Evolutionary conservation across 192 early-diverging fungal genomes (phyloP).

Genomic region (Pilaira anomala): DNA sequence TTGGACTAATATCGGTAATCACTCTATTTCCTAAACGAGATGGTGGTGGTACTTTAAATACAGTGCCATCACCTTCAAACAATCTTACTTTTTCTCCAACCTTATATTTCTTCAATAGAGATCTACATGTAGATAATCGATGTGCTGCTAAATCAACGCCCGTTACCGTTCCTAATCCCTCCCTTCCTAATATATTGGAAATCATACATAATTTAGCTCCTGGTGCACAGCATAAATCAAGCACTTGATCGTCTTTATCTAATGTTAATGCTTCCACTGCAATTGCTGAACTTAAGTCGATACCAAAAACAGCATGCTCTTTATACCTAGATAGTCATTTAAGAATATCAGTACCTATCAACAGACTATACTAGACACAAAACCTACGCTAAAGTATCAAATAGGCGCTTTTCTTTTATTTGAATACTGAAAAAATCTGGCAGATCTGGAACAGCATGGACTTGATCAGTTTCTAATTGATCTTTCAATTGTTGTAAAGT

Average conservation of each 20-base stretch:
- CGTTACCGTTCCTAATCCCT: slow-evolving; percentile 81
- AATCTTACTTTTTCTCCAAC: slow-evolving; percentile 55
- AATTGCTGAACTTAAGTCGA: slow-evolving; percentile 84
- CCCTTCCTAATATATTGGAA: slow-evolving; percentile 59
- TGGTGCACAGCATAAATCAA: slow-evolving; percentile 66
- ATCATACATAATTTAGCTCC: slow-evolving; percentile 85
- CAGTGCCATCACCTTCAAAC: slow-evolving; percentile 81
- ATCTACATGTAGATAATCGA: slow-evolving; percentile 72
- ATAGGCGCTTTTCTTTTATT: slow-evolving; percentile 45
- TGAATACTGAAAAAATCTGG: slow-evolving; percentile 57
- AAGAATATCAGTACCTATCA: slow-evolving; percentile 36
- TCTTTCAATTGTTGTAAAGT: slow-evolving; percentile 39
- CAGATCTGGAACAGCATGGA: slow-evolving; percentile 45
- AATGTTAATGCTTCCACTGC: slow-evolving; percentile 78
- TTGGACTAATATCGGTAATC: neutral
- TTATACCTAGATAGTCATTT: slow-evolving; percentile 28
- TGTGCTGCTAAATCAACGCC: slow-evolving; percentile 84
- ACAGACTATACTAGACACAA: slow-evolving; percentile 52
- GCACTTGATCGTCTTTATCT: slow-evolving; percentile 73
- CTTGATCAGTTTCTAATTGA: slow-evolving; percentile 47
- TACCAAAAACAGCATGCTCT: slow-evolving; percentile 36
- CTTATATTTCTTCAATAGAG: slow-evolving; percentile 69
- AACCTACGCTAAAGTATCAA: slow-evolving; percentile 49
- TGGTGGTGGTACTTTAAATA: slow-evolving; percentile 71
- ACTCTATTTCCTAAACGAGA: slow-evolving; percentile 34